Evolutionary conservation across 306 rosid species (phyloP).

Genomic region (Pterocarpus macrocarpus): DNA sequence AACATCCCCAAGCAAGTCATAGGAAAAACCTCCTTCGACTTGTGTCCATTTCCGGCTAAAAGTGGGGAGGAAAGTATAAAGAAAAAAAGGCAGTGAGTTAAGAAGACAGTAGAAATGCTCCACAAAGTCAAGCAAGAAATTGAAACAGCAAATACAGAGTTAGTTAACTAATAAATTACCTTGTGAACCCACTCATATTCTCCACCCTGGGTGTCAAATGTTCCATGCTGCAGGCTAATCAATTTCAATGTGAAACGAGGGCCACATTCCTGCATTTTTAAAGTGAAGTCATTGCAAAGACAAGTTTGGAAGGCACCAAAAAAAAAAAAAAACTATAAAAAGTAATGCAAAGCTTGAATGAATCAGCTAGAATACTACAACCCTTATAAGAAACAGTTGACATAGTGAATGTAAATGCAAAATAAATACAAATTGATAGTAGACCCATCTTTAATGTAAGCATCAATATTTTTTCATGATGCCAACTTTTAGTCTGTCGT

Average conservation of each 20-base stretch:
- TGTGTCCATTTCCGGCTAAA: constrained; percentile 96
- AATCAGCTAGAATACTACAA: constrained; percentile 23
- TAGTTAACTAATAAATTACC: constrained; percentile 57
- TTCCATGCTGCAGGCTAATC: constrained; percentile 82
- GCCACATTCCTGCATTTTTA: constrained; percentile 80
- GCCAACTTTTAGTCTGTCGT: too few relatives aligned
- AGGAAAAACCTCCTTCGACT: constrained; percentile 97
- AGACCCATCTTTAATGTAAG: constrained; percentile 18
- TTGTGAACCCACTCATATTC: constrained; percentile 98
- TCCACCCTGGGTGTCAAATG: constrained; percentile 87
- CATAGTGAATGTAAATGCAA: constrained; percentile 13
- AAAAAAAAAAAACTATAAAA: neutral
- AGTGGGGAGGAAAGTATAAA: constrained; percentile 34
- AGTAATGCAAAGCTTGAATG: constrained; percentile 1
- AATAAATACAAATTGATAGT: neutral
- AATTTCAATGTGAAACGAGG: constrained; percentile 91
- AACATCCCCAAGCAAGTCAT: constrained; percentile 50
- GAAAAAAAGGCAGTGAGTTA: neutral
- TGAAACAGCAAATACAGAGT: constrained; percentile 1
- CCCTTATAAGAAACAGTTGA: neutral
- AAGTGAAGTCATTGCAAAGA: constrained; percentile 16
- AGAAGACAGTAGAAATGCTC: constrained; percentile 4
- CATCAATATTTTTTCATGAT: neutral
- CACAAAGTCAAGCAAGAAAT: constrained; percentile 6
- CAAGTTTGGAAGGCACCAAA: constrained; percentile 7